phyloP scores from a whole-genome alignment of 2,329 filamentous ascomycete species.

The Ophiostoma himal-ulmi region DNA sequence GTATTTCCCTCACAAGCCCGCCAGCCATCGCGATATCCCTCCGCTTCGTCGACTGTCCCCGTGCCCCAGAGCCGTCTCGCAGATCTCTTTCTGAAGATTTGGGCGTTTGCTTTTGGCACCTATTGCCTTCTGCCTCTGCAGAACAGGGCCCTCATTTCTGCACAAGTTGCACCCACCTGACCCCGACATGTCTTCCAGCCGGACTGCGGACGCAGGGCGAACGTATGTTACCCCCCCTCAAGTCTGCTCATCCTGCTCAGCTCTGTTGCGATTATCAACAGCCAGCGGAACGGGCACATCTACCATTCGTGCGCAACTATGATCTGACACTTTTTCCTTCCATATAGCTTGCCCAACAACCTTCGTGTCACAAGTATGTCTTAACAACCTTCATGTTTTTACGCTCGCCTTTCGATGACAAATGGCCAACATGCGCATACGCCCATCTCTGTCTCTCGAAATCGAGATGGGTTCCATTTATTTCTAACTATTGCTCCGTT shows the following conservation, averaged over 20 bases:
- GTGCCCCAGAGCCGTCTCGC: conserved; percentile 1
- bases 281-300: neutral
- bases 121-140: neutral
- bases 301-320: neutral
- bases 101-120: neutral
- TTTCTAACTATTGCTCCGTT: conserved; percentile 18
- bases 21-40: neutral
- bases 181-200: conserved; percentile 18
- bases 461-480: neutral
- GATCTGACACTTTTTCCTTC: neutral
- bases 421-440: neutral
- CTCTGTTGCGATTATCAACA: neutral
- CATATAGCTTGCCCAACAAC: conserved; percentile 44
- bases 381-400: neutral
- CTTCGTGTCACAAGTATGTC: conserved; percentile 83
- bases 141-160: neutral
- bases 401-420: neutral
- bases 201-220: conserved; percentile 7
- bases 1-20: conserved; percentile 6
- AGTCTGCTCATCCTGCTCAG: neutral
- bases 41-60: neutral
- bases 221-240: neutral
- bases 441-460: neutral
- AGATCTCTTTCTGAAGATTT: neutral
- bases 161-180: conserved; percentile 5